Conservation (phyloP, 2,329 filamentous ascomycete species). For the Penicillium sp. region DNA sequence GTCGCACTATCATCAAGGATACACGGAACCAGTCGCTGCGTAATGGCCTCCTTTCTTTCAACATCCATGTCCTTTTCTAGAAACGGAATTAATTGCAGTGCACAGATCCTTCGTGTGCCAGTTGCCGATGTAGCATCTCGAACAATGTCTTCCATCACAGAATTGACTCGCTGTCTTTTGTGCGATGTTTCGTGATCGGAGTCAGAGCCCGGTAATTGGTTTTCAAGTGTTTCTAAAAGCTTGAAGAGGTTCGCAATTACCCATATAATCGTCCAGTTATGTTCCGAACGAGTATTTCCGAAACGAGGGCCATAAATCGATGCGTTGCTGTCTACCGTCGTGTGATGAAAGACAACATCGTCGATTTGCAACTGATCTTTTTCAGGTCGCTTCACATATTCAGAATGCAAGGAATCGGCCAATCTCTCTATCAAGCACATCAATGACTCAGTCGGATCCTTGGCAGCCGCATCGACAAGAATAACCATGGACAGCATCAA, state of each 20-base stretch:
- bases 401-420: slow-evolving; percentile 68
- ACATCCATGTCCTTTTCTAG: slow-evolving; percentile 47
- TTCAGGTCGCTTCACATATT: slow-evolving; percentile 73
- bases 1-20: slow-evolving; percentile 68
- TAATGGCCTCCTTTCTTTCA: slow-evolving; percentile 56
- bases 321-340: slow-evolving; percentile 35
- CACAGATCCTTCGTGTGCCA: slow-evolving; percentile 45
- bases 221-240: slow-evolving; percentile 32
- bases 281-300: slow-evolving; percentile 36
- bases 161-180: slow-evolving; percentile 40
- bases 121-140: slow-evolving; percentile 38
- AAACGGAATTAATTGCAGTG: slow-evolving; percentile 58
- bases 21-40: slow-evolving; percentile 59
- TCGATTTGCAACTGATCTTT: slow-evolving; percentile 75
- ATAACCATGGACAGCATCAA: slow-evolving; percentile 67
- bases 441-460: slow-evolving; percentile 42
- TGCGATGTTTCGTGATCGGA: slow-evolving; percentile 18
- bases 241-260: slow-evolving; percentile 42
- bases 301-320: slow-evolving; percentile 38
- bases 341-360: slow-evolving; percentile 63
- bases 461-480: slow-evolving; percentile 46
- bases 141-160: slow-evolving; percentile 37
- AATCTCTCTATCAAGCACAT: slow-evolving; percentile 61
- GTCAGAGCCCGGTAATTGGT: slow-evolving; percentile 6
- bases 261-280: slow-evolving; percentile 43